Evolutionary conservation across 2,329 filamentous ascomycete genomes (phyloP).

Genomic region (Cladophialophora yegresii): DNA sequence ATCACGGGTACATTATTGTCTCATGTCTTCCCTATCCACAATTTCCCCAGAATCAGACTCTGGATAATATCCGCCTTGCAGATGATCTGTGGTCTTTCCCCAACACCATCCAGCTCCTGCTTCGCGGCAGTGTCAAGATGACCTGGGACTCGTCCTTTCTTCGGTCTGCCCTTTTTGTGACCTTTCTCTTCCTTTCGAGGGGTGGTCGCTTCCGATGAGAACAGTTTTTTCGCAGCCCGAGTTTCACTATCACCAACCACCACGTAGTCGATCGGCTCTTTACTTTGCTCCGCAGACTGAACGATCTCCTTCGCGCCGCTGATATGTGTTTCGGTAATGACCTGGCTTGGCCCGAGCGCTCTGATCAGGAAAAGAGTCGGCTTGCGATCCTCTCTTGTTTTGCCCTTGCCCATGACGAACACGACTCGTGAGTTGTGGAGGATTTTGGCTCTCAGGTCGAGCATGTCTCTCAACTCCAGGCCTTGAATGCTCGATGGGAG

Average conservation of each 20-base stretch:
- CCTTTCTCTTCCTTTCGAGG: conserved; percentile 25
- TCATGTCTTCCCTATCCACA: conserved; percentile 49
- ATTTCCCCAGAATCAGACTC: conserved; percentile 80
- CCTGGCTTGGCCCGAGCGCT: conserved; percentile 69
- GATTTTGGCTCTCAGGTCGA: conserved; percentile 63
- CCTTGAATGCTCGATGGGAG: conserved; percentile 44
- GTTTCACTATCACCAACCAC: conserved; percentile 70
- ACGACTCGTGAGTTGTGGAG: conserved; percentile 68
- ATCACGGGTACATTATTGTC: background rate
- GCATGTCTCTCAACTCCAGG: conserved; percentile 59
- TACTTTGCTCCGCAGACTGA: conserved; percentile 2
- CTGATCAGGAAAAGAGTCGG: conserved; percentile 79
- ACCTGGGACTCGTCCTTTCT: conserved; percentile 36
- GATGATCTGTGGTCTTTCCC: conserved; percentile 61
- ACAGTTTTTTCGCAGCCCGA: conserved; percentile 55
- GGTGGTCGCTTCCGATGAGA: conserved; percentile 22
- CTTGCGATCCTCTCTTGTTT: conserved; percentile 63
- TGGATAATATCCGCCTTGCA: conserved; percentile 88
- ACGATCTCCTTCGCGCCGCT: conserved; percentile 62
- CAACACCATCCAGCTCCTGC: conserved; percentile 49
- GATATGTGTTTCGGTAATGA: conserved; percentile 67
- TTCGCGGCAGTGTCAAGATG: background rate
- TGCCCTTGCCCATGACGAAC: conserved; percentile 67
- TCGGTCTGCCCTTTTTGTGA: conserved; percentile 32
- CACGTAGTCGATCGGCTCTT: conserved; percentile 67